phyloP scores from a whole-genome alignment of 2,329 filamentous ascomycete species.

The Chalara sp. region DNA sequence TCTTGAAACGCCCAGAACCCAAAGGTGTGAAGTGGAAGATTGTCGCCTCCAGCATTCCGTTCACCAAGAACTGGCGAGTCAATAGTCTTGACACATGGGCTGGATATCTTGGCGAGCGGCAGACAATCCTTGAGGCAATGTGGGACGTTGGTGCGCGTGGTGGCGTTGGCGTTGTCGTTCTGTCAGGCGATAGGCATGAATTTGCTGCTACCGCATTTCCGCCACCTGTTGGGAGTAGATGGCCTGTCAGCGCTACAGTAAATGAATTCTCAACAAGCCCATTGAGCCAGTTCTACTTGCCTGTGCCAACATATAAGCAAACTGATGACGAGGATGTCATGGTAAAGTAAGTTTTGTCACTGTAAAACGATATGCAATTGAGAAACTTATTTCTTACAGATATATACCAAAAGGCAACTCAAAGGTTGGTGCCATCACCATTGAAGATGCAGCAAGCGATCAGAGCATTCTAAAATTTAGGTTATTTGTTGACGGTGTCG shows the following conservation, averaged over 20 bases:
- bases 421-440: conserved; percentile 81
- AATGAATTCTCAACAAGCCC: conserved; percentile 92
- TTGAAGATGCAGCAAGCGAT: conserved; percentile 59
- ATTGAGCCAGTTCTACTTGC: conserved; percentile 89
- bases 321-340: conserved; percentile 74
- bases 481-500: conserved; percentile 73
- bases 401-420: conserved; percentile 80
- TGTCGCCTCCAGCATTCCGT: conserved; percentile 81
- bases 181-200: conserved; percentile 93
- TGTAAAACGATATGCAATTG: conserved; percentile 14
- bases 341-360: conserved; percentile 60
- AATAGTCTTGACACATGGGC: conserved; percentile 90
- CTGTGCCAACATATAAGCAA: conserved; percentile 76
- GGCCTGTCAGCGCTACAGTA: conserved; percentile 59
- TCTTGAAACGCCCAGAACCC: conserved; percentile 66
- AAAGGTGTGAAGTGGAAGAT: conserved; percentile 88
- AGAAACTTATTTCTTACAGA: conserved; percentile 29
- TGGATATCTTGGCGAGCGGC: conserved; percentile 78
- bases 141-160: conserved; percentile 71
- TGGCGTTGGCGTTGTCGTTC: conserved; percentile 70
- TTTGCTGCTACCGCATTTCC: conserved; percentile 83
- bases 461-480: conserved; percentile 73
- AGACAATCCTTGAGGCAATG: conserved; percentile 77
- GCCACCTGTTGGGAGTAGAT: conserved; percentile 52
- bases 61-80: conserved; percentile 95